phyloP scores from a whole-genome alignment of 805 yeast species.

The Candida schatavii region DNA sequence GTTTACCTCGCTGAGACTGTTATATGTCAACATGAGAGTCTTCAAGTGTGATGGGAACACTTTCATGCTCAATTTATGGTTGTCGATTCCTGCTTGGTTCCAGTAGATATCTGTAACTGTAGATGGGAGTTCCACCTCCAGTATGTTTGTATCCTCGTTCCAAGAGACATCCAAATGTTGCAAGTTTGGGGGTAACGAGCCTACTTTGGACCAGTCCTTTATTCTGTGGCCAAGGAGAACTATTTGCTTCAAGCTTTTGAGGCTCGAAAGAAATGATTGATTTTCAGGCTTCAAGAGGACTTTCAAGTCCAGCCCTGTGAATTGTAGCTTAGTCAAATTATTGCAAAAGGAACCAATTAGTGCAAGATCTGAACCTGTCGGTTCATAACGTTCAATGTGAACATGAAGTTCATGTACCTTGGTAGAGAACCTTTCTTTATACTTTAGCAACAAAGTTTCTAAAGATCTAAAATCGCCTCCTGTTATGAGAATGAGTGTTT shows the following conservation, averaged over 20 bases:
- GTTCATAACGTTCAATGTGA: constrained; percentile 24
- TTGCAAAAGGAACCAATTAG: constrained; percentile 20
- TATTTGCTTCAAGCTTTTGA: constrained; percentile 19
- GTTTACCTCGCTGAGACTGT: constrained; percentile 22
- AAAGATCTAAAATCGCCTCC: constrained; percentile 31
- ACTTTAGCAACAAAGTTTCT: constrained; percentile 20
- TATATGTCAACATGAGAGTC: constrained; percentile 33
- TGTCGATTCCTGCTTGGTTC: constrained; percentile 25
- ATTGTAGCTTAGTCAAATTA: constrained; percentile 29
- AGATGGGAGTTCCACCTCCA: constrained; percentile 21
- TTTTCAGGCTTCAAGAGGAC: constrained; percentile 6
- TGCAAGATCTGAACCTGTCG: constrained; percentile 16
- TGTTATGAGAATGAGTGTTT: constrained; percentile 22
- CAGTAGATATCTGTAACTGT: constrained; percentile 26
- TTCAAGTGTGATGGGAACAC: constrained; percentile 21
- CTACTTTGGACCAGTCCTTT: constrained; percentile 22
- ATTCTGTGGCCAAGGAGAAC: constrained; percentile 33
- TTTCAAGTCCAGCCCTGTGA: constrained; percentile 21
- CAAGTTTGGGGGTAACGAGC: constrained; percentile 24
- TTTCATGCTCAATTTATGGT: constrained; percentile 8
- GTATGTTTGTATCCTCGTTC: constrained; percentile 23
- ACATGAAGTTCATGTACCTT: constrained; percentile 21
- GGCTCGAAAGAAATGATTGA: constrained; percentile 9
- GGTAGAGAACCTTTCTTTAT: constrained; percentile 13
- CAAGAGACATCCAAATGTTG: constrained; percentile 35